Conservation (phyloP, 1,284 basidiomycete species). For the Waitea zeae region DNA sequence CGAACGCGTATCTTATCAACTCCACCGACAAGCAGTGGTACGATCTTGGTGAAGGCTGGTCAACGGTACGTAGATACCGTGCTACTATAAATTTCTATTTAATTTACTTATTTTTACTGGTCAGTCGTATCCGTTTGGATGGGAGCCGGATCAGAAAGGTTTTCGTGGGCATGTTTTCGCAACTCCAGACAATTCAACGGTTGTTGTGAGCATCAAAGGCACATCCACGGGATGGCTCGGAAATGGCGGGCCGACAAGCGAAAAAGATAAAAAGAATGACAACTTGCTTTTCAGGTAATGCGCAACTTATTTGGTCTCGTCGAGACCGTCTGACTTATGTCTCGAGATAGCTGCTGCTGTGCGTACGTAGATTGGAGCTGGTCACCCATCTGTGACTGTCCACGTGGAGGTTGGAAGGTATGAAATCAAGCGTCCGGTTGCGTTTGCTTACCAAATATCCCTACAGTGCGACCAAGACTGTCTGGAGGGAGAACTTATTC, state of each 20-base stretch:
- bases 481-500: slow-evolving; percentile 60
- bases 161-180: slow-evolving; percentile 87
- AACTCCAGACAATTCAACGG: slow-evolving; percentile 66
- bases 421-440: too few relatives aligned
- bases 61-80: slow-evolving; percentile 24
- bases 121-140: slow-evolving; percentile 78
- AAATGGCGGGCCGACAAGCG: slow-evolving; percentile 69
- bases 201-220: slow-evolving; percentile 77
- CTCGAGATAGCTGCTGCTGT: slow-evolving; percentile 98
- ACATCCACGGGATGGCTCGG: slow-evolving; percentile 74
- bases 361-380: slow-evolving; percentile 89
- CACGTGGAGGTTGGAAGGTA: slow-evolving; percentile 62
- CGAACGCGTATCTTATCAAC: slow-evolving; percentile 70
- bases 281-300: slow-evolving; percentile 95
- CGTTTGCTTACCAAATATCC: too few relatives aligned
- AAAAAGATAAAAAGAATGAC: slow-evolving; percentile 90
- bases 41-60: slow-evolving; percentile 50
- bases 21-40: slow-evolving; percentile 61
- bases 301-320: too few relatives aligned
- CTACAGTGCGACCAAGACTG: slow-evolving; percentile 82
- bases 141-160: slow-evolving; percentile 78
- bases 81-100: neutral
- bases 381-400: slow-evolving; percentile 91
- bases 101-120: neutral
- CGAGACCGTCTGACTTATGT: too few relatives aligned